These are phyloP conservation scores for Hyphodiscus sp. DNA, from an alignment of 2,329 filamentous ascomycete species.

Conservation along the genomic window DNA sequence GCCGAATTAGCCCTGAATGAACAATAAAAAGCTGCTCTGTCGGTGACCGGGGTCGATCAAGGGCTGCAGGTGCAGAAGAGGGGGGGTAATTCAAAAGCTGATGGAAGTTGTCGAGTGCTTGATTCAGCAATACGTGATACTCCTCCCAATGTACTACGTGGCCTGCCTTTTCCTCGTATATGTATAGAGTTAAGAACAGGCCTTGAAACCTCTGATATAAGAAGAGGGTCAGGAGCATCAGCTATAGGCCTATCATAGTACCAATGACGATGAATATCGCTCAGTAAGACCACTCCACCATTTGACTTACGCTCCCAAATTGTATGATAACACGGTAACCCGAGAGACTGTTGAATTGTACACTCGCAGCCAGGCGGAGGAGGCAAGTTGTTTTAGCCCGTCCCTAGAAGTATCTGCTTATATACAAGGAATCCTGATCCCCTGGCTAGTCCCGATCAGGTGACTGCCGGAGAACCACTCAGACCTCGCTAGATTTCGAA, in stretches of 20 bases:
- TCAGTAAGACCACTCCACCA: neutral
- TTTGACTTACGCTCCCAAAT: neutral
- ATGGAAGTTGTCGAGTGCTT: neutral
- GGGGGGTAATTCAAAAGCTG: neutral
- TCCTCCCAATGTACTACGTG: neutral
- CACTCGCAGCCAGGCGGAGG: neutral
- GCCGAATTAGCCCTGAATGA: neutral
- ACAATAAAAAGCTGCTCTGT: neutral
- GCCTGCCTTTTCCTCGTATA: neutral
- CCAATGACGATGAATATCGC: neutral
- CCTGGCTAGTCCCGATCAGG: too few species aligned
- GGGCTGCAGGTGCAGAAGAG: neutral
- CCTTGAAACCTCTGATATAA: neutral
- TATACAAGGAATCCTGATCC: too few species aligned
- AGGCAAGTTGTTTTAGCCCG: too few species aligned
- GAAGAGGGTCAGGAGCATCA: neutral
- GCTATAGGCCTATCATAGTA: neutral
- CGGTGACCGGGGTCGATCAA: neutral
- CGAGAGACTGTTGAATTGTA: neutral
- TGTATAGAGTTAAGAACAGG: neutral
- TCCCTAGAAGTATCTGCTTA: too few species aligned
- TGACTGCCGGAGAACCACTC: too few species aligned
- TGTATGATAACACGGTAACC: neutral
- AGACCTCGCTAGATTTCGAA: too few species aligned
- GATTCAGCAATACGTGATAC: neutral